Conservation (phyloP, 352 stramenopile species). For the Globisporangium middletonii region DNA sequence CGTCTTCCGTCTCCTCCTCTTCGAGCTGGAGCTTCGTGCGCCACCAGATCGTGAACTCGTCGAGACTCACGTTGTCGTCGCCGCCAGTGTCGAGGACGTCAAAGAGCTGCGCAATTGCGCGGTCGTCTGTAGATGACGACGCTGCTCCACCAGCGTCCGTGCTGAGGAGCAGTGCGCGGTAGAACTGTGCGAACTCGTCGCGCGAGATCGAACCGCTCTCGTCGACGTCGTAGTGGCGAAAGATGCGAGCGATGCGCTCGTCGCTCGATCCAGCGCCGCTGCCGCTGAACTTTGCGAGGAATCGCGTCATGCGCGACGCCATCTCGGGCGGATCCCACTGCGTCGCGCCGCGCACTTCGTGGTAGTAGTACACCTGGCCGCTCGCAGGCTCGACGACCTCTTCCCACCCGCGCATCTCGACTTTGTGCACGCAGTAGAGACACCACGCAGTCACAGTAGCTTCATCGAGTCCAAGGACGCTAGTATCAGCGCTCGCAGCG, state of each 20-base stretch:
- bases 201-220: constrained; percentile 55
- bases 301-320: constrained; percentile 35
- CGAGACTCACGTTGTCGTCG: constrained; percentile 53
- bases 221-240: constrained; percentile 63
- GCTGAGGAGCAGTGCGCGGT: constrained; percentile 40
- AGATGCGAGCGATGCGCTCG: constrained; percentile 58
- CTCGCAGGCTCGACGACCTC: constrained; percentile 30
- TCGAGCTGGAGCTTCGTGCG: constrained; percentile 59
- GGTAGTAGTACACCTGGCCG: constrained; percentile 58
- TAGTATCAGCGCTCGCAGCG: neutral
- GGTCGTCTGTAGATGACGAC: constrained; percentile 1
- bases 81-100: constrained; percentile 54
- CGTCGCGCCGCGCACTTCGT: constrained; percentile 41
- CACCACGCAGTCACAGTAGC: constrained; percentile 31
- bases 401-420: constrained; percentile 52
- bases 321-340: constrained; percentile 68
- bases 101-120: constrained; percentile 48
- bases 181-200: constrained; percentile 51
- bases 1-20: constrained; percentile 34
- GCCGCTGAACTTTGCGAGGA: constrained; percentile 40
- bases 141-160: neutral
- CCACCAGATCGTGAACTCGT: constrained; percentile 79
- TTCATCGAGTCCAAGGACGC: constrained; percentile 14
- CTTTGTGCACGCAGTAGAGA: constrained; percentile 31
- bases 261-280: constrained; percentile 20